Conservation (phyloP, 768 basidiomycete species). For the Neoboletus magnificus region DNA sequence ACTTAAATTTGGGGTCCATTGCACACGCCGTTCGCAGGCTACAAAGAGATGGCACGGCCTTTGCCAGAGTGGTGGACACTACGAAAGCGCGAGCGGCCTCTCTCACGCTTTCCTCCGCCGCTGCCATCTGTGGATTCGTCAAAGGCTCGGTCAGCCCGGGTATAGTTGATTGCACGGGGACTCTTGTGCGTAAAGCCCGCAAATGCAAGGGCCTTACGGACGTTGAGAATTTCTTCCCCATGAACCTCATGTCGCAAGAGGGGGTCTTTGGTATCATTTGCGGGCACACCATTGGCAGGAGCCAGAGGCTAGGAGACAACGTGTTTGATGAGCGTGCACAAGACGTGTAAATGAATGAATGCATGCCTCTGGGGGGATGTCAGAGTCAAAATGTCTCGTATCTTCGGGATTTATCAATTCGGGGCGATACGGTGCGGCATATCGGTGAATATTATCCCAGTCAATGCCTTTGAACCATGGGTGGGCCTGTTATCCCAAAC, state of each 20-base stretch:
- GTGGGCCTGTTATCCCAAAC: constrained; percentile 53
- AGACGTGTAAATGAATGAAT: constrained; percentile 25
- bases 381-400: constrained; percentile 92
- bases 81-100: constrained; percentile 66
- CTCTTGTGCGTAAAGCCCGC: constrained; percentile 91
- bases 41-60: constrained; percentile 85
- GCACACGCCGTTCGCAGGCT: constrained; percentile 35
- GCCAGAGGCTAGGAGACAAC: constrained; percentile 66
- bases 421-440: constrained; percentile 86
- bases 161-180: constrained; percentile 74
- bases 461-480: constrained; percentile 91
- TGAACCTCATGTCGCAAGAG: constrained; percentile 81
- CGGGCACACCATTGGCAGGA: constrained; percentile 80
- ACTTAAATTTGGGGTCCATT: constrained; percentile 22
- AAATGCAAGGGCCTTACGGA: constrained; percentile 89
- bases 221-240: constrained; percentile 81
- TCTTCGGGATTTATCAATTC: constrained; percentile 79
- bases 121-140: constrained; percentile 52
- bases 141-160: constrained; percentile 71
- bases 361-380: constrained; percentile 86
- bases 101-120: constrained; percentile 45
- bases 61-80: constrained; percentile 59
- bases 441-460: constrained; percentile 81
- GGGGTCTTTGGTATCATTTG: constrained; percentile 86
- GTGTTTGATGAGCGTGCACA: constrained; percentile 29